Base-by-base conservation (phyloP, 768 basidiomycete species). In the Suillus occidentalis region DNA sequence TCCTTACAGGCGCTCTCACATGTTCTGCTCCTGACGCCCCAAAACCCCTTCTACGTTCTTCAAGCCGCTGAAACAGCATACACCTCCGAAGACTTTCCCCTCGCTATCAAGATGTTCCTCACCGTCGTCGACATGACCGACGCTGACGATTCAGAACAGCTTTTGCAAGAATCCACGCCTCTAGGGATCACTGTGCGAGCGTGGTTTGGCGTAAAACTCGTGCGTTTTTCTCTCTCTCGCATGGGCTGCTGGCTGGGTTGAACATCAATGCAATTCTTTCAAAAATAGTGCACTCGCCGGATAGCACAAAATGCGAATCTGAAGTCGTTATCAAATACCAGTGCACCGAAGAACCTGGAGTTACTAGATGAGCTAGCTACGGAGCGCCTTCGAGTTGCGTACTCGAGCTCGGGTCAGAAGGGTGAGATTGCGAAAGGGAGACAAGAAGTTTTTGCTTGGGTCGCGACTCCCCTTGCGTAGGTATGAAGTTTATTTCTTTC, bases 1-100 rank as follows among this genome's bases (percentile, higher is more conserved):
- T 86, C 94, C 0, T 80, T 95, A 1, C 86, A 92, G 73, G 83
- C 93, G 0, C 81, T 95, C 5, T 89, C 91, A 13, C 94, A 97
- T 76, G 89, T 86, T 7, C 82, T 96, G 52, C 81, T 95, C 37
- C 84, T 97, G 37, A 85, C 88, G 2, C 93, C 95, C 0, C 92
- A 95, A 68, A 96, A 95, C 70, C 90, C 92, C 0, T 91, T 94
- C 71, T 88, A 91, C 45, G 84, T 88, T 64, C 83, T 95, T n/a
- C 89, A 90, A 68, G 89, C 88, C 58, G 95, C 94, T 0, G 95
- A 97, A 76, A 94, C 91, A 10, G 93, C 92, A 0, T 95, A 92
- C 72, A 92, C 92, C 0, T 82, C 87, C 0, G 85, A 84, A 2
- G 93, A 95, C 73, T 72, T 92, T 25, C 84, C 90, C 0, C 80